Conservation (phyloP, 2,329 filamentous ascomycete species). For the Penicillium sp. region DNA sequence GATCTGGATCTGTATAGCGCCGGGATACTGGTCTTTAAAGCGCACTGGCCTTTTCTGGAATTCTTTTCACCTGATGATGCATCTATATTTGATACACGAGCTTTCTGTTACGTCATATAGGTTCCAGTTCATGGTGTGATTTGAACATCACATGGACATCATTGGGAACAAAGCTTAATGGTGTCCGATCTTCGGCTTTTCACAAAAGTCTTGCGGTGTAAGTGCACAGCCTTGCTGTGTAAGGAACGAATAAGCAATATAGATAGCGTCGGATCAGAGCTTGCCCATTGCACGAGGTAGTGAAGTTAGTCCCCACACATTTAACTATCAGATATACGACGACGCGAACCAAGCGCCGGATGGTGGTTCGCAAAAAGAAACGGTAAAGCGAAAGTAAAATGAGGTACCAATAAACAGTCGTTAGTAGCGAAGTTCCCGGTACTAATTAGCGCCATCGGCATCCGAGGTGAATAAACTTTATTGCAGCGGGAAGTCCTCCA, state of each 20-base stretch:
- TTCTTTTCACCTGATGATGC: conserved; percentile 66
- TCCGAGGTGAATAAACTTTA: conserved; percentile 79
- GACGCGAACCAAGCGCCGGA: background rate
- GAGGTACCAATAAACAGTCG: background rate
- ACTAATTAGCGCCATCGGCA: conserved; percentile 69
- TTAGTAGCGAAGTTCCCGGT: background rate
- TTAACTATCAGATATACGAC: conserved; percentile 1
- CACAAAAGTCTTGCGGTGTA: conserved; percentile 61
- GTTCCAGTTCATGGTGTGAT: conserved; percentile 76
- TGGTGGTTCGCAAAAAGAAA: background rate
- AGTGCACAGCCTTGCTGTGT: conserved; percentile 56
- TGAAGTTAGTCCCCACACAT: conserved; percentile 3
- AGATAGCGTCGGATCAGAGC: conserved; percentile 82
- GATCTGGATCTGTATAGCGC: background rate
- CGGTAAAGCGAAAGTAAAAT: background rate
- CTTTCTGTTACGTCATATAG: conserved; percentile 68
- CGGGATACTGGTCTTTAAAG: conserved; percentile 59
- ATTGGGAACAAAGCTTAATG: conserved; percentile 46
- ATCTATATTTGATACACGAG: conserved; percentile 80
- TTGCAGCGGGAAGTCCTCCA: conserved; percentile 71
- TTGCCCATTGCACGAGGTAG: conserved; percentile 86
- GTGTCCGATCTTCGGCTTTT: conserved; percentile 44
- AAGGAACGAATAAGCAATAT: conserved; percentile 80
- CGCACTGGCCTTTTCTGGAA: conserved; percentile 74
- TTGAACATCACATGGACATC: conserved; percentile 83